These are phyloP conservation scores for Cutaneotrichosporon daszewskae DNA, from an alignment of 1,284 basidiomycete species.

Conservation along the genomic window DNA sequence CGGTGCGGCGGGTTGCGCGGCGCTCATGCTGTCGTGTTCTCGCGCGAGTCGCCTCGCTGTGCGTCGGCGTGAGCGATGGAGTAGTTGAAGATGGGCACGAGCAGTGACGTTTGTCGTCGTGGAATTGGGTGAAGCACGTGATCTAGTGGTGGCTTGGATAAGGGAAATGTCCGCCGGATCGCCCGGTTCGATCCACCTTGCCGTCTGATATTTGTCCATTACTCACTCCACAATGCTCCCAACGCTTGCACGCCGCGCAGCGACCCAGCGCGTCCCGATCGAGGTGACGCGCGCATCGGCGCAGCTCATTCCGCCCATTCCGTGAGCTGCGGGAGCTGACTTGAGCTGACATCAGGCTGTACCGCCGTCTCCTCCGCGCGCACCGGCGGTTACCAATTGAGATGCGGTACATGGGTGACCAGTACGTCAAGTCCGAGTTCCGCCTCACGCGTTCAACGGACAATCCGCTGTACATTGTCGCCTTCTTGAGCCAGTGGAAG, in stretches of 20 bases:
- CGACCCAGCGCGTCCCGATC: conserved; percentile 59
- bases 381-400: conserved; percentile 69
- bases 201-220: no score
- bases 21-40: conserved; percentile 9
- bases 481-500: conserved; percentile 91
- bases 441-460: conserved; percentile 68
- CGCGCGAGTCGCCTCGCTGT: no score
- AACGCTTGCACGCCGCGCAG: conserved; percentile 48
- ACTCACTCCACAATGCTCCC: conserved; percentile 56
- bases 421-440: conserved; percentile 86
- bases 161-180: no score
- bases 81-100: not conserved
- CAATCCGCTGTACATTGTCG: conserved; percentile 83
- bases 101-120: not conserved
- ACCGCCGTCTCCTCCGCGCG: conserved; percentile 69
- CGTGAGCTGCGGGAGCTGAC: conserved; percentile 52
- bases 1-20: conserved; percentile 2
- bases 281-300: conserved; percentile 57
- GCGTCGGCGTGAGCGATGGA: not conserved
- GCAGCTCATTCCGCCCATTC: conserved; percentile 71
- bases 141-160: no score
- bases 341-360: conserved; percentile 55
- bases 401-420: conserved; percentile 80
- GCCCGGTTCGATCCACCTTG: no score
- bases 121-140: no score